Percentiles rank a stretch among this genome's conserved stretches.
These are phyloP conservation scores for Nakazawaea anatomiae DNA, from an alignment of 805 yeast species.

Conservation along the genomic window DNA sequence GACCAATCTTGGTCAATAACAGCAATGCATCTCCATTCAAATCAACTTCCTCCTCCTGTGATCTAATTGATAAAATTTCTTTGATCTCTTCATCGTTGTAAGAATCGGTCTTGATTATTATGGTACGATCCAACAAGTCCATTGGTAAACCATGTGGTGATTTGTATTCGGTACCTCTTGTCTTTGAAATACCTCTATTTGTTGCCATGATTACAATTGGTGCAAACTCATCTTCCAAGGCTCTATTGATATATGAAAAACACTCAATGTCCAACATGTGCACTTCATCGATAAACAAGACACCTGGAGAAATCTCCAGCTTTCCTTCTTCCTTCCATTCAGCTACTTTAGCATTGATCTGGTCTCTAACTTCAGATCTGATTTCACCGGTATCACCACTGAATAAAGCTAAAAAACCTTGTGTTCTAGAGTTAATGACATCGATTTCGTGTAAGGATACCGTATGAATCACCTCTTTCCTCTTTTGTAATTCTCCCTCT, in stretches of 20 bases:
- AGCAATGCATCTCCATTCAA: conserved; percentile 77
- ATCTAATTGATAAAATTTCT: conserved; percentile 81
- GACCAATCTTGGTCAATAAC: conserved; percentile 81
- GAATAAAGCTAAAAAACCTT: conserved; percentile 92
- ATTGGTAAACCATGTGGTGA: conserved; percentile 98
- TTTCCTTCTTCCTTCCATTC: conserved; percentile 99
- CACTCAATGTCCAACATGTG: conserved; percentile 98
- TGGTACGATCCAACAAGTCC: conserved; percentile 89
- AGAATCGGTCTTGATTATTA: conserved; percentile 80
- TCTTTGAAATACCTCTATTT: conserved; percentile 88
- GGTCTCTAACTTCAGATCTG: conserved; percentile 90
- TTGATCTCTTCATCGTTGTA: conserved; percentile 81
- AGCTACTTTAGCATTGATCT: conserved; percentile 92
- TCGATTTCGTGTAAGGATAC: conserved; percentile 98
- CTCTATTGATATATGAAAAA: conserved; percentile 92
- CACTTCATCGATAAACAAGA: conserved; percentile 94
- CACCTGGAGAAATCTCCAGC: conserved; percentile 97
- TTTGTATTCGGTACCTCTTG: conserved; percentile 88
- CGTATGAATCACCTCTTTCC: conserved; percentile 94
- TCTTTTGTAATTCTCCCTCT: conserved; percentile 95
- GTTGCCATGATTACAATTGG: conserved; percentile 99
- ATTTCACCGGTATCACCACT: conserved; percentile 98
- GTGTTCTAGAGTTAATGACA: conserved; percentile 95
- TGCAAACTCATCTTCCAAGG: conserved; percentile 92
- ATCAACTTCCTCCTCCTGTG: conserved; percentile 91